phyloP scores from a whole-genome alignment of 2,329 filamentous ascomycete species.

The Colletotrichum salicis region DNA sequence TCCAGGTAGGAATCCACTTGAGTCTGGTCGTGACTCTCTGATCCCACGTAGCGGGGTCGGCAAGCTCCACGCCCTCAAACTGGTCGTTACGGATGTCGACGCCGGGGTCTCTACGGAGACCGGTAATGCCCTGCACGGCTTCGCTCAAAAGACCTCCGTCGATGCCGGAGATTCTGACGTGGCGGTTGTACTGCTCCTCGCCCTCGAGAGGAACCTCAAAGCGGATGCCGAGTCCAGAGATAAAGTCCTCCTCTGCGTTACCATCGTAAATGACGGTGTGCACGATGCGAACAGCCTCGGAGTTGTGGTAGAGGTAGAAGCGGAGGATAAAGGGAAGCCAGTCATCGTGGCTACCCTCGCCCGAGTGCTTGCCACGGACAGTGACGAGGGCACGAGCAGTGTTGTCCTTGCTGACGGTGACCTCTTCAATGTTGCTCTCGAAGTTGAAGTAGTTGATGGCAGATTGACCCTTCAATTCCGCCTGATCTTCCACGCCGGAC shows the following conservation, averaged over 20 bases:
- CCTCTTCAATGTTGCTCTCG: slow-evolving; percentile 61
- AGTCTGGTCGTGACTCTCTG: slow-evolving; percentile 56
- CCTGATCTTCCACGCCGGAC: slow-evolving; percentile 54
- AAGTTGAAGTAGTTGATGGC: slow-evolving; percentile 57
- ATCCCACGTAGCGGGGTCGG: slow-evolving; percentile 58
- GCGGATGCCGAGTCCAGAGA: slow-evolving; percentile 63
- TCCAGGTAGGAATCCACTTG: slow-evolving; percentile 68
- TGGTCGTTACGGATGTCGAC: slow-evolving; percentile 59
- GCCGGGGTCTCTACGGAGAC: slow-evolving; percentile 66
- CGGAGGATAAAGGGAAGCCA: slow-evolving; percentile 67
- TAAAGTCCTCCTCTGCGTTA: slow-evolving; percentile 59
- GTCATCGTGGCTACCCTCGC: slow-evolving; percentile 49
- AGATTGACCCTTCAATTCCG: slow-evolving; percentile 47
- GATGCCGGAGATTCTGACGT: slow-evolving; percentile 65
- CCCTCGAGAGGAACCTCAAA: slow-evolving; percentile 65
- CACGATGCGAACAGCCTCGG: slow-evolving; percentile 63
- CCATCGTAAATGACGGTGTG: slow-evolving; percentile 68
- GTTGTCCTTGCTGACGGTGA: slow-evolving; percentile 56
- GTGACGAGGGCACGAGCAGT: slow-evolving; percentile 60
- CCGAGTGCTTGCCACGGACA: slow-evolving; percentile 50
- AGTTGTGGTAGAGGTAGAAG: slow-evolving; percentile 69
- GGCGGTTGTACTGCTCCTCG: slow-evolving; percentile 67
- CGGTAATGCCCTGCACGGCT: slow-evolving; percentile 69
- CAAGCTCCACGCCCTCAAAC: slow-evolving; percentile 56
- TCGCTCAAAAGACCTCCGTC: slow-evolving; percentile 67